Evolutionary conservation across 306 rosid species (phyloP), one percentile per base, ranked within the genome.

Genomic region (Parietaria judaica): DNA sequence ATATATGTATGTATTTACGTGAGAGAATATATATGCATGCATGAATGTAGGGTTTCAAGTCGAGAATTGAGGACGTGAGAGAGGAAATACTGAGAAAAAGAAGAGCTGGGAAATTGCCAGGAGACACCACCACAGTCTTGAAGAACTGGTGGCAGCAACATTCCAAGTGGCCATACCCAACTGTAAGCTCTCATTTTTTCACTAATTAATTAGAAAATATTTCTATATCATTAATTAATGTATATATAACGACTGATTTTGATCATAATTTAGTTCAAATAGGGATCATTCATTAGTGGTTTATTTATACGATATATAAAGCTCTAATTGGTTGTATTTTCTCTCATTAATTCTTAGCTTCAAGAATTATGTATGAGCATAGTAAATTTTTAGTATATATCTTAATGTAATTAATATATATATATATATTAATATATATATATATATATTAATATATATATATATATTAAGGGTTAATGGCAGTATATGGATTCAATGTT

Each of bases 71-170:
- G 78, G 99, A 94, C 67, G 99, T 94, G 5, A 82, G 99, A 67
- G 99, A 94, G 73, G 99, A 94, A 78, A 94, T 94, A 74, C 57
- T 94, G 6, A 82, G 99, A 70, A 94, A 94, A 74, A 72, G 99
- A 80, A 86, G 99, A 76, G 99, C 99, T 41, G 99, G 99, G 9
- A 94, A 88, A 72, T 74, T 94, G 45, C 99, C 99, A 1, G 94
- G 99, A 50, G 99, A 94, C 84, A 94, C 99, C 54, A 94, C 99
- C 64, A 80, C 94, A 2, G 97, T 94, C 48, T 75, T 94, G 62
- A 94, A 94, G 77, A 88, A 48, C 70, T 94, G 99, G 99, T 94
- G 99, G 99, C 97, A 84, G 69, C 95, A 88, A 60, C 99, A 94
- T 77, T 88, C 99, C 2, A 94, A 88, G 78, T 94, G 97, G 99